Conservation (phyloP, 495 filamentous ascomycete genomes). For the Penicillium roqueforti region DNA sequence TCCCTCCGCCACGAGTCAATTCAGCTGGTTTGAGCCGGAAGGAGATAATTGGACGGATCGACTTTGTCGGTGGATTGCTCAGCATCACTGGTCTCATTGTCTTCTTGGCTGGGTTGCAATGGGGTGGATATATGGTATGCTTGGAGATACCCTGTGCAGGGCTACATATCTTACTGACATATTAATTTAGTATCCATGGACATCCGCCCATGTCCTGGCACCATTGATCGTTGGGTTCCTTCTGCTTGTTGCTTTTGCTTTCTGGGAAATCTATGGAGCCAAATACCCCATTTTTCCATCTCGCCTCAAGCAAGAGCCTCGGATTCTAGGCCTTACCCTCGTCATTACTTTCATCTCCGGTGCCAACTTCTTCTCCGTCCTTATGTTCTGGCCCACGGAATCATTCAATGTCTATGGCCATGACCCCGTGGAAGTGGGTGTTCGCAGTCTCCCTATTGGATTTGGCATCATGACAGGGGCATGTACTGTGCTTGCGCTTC, state of each 20-base stretch:
- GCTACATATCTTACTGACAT: constrained; percentile 3
- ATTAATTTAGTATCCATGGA: constrained; percentile 52
- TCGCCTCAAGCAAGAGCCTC: constrained; percentile 58
- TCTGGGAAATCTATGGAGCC: constrained; percentile 60
- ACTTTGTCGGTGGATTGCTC: constrained; percentile 64
- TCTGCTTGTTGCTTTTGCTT: constrained; percentile 50
- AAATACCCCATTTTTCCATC: constrained; percentile 64
- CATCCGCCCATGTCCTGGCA: constrained; percentile 53
- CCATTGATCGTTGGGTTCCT: constrained; percentile 54
- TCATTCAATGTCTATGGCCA: constrained; percentile 73
- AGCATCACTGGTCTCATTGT: constrained; percentile 60
- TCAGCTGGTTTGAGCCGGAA: constrained; percentile 43
- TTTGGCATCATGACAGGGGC: constrained; percentile 61
- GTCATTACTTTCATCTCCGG: constrained; percentile 71
- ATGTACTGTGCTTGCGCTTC: constrained; percentile 56
- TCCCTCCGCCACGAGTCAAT: constrained; percentile 58
- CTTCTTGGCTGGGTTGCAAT: constrained; percentile 64
- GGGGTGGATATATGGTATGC: constrained; percentile 61
- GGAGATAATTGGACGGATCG: constrained; percentile 54
- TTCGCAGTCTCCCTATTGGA: constrained; percentile 63
- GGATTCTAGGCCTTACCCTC: constrained; percentile 59
- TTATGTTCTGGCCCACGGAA: constrained; percentile 72
- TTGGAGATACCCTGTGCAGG: background rate
- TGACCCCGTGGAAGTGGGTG: constrained; percentile 60
- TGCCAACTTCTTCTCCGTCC: constrained; percentile 70